A percentile compares a stretch with the other conserved stretches of the same genome.
These are phyloP conservation scores for Phoma herbarum DNA, from an alignment of 2,329 filamentous ascomycete genomes.

Conservation along the genomic window DNA sequence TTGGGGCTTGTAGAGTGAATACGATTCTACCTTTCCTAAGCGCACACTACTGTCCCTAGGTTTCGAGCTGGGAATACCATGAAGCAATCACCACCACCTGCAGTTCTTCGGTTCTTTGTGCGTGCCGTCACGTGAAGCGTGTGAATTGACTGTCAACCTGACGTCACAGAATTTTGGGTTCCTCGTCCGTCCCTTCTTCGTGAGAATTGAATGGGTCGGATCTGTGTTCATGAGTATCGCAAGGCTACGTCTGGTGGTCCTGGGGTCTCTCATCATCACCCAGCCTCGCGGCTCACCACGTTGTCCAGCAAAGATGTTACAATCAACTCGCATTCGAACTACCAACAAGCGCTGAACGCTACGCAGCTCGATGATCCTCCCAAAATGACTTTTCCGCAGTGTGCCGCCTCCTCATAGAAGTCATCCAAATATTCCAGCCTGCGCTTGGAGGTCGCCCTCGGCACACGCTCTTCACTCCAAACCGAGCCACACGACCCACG, in stretches of 20 bases:
- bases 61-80: constrained; percentile 20
- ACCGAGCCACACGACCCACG: background rate
- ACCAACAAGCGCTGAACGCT: constrained; percentile 4
- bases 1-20: constrained; percentile 49
- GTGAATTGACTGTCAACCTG: background rate
- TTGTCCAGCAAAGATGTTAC: background rate
- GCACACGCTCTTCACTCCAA: background rate
- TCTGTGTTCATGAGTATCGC: background rate
- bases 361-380: background rate
- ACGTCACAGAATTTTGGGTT: background rate
- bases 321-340: constrained; percentile 8
- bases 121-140: constrained; percentile 1
- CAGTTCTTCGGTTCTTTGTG: background rate
- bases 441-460: background rate
- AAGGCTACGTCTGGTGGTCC: no score
- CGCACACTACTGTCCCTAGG: constrained; percentile 28
- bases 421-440: constrained; percentile 13
- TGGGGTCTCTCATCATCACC: background rate
- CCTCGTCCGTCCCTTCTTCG: background rate
- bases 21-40: constrained; percentile 42
- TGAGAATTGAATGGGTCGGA: no score
- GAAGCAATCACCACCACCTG: constrained; percentile 22
- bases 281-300: background rate
- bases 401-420: constrained; percentile 3
- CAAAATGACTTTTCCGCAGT: constrained; percentile 11